Evolutionary conservation across 1,139 yeast species (phyloP), one percentile per base, ranked within the genome.

Genomic region (Pneumocystis jirovecii): DNA sequence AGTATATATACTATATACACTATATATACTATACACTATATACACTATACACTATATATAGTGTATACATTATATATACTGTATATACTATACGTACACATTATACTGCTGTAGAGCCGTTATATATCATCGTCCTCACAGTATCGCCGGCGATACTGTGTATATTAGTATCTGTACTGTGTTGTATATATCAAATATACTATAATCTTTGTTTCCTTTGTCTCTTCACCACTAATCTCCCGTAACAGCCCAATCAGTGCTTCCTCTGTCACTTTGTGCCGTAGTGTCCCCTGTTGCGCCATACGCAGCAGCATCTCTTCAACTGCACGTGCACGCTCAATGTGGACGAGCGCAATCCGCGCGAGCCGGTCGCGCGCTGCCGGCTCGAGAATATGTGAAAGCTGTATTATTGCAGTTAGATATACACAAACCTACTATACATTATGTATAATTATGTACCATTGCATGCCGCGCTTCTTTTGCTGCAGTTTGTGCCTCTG

Each of bases 341-440:
- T 95, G 72, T 93, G 82, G 60, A 93, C 98, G 72, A 93, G 83
- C 61, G 91, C 80, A 40, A 93, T 96, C 67, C 98, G 80, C 45
- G 93, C 83, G 65, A 93, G 80, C 69, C 98, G 81, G 74, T 93
- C 97, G 64, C 96, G 81, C 0, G 97, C 98, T 64, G 82, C 83
- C 7, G 90, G 85, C 67, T 87, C 88, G 63, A 93, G 78, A 19
- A 89, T 81, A 70, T 87, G 91, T 3, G 89, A 81, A 65, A 91
- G 77, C 76, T 75, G 34, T 59, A 69, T 65, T 60, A 63, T 61
- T 10, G 63, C 63, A 34, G n/a, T n/a, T n/a, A n/a, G n/a, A n/a
- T n/a, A n/a, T n/a, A n/a, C n/a, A n/a, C n/a, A n/a, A n/a, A n/a
- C n/a, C n/a, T n/a, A n/a, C n/a, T n/a, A n/a, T n/a, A n/a, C n/a